These are phyloP conservation scores for Fusarium palustre DNA, from an alignment of 2,329 filamentous ascomycete species.

Conservation along the genomic window DNA sequence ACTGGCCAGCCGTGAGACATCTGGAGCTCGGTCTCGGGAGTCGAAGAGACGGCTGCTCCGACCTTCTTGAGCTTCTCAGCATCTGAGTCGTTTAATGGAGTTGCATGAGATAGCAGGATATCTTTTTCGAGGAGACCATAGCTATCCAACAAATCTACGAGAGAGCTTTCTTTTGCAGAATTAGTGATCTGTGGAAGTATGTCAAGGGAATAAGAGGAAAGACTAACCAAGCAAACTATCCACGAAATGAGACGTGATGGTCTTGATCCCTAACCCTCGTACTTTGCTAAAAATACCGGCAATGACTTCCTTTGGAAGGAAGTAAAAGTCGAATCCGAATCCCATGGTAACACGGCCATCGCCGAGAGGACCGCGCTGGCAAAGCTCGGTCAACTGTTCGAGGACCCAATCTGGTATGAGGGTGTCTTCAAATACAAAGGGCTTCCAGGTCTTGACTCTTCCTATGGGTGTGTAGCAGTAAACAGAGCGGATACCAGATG, in stretches of 20 bases:
- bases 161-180: too few relatives aligned
- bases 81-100: conserved; percentile 7
- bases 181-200: rapidly evolving
- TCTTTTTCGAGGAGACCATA: conserved; percentile 4
- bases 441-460: conserved; percentile 19
- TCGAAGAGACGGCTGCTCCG: conserved; percentile 4
- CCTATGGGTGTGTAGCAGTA: conserved; percentile 7
- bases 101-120: conserved; percentile 16
- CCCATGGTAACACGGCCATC: conserved; percentile 11
- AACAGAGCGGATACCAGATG: conserved; percentile 13
- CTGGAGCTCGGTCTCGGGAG: conserved; percentile 13
- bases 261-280: not conserved
- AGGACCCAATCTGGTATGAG: not conserved
- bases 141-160: not conserved
- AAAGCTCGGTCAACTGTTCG: not conserved
- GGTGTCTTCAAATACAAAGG: not conserved
- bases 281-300: not conserved
- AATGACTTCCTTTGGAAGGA: conserved; percentile 13
- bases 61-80: conserved; percentile 1
- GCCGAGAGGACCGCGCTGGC: not conserved
- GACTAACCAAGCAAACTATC: not conserved
- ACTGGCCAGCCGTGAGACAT: conserved; percentile 22
- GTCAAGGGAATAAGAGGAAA: rapidly evolving
- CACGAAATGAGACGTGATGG: conserved; percentile 20
- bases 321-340: conserved; percentile 16